phyloP scores from a whole-genome alignment of 306 rosid genomes.

The Gillenia trifoliata region DNA sequence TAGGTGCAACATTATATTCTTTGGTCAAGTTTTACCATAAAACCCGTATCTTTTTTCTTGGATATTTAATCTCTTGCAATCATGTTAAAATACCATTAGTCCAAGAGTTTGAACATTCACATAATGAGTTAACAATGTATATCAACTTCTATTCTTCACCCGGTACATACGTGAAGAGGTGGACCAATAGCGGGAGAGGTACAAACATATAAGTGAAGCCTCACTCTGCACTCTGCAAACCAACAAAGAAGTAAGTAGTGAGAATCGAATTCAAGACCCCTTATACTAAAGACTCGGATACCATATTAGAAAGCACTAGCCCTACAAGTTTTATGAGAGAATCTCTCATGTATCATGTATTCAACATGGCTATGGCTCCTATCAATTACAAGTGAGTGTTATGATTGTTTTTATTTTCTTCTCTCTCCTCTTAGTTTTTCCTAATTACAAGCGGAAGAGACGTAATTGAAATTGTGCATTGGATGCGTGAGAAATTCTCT shows the following conservation, averaged over 20 bases:
- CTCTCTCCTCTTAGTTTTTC: too few species aligned
- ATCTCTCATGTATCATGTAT: too few species aligned
- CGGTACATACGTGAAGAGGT: too few species aligned
- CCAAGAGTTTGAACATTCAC: not conserved
- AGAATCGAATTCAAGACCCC: not conserved
- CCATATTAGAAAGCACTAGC: not conserved
- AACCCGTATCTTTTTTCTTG: not conserved
- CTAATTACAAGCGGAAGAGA: too few species aligned
- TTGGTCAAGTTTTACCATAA: constrained; percentile 38
- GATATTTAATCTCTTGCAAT: not conserved
- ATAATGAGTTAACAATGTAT: not conserved
- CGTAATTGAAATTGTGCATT: not conserved
- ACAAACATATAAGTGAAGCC: not conserved
- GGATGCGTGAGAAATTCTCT: too few species aligned
- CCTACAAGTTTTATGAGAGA: too few species aligned
- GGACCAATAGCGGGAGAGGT: not conserved
- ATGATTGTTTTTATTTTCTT: too few species aligned
- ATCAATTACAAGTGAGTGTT: too few species aligned
- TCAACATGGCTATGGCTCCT: too few species aligned
- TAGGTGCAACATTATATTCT: constrained; percentile 56
- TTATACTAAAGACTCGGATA: not conserved
- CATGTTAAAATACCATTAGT: not conserved
- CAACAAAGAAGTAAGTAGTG: not conserved
- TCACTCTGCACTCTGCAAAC: not conserved
- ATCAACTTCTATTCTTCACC: not conserved